These are phyloP conservation scores for Castanea sativa DNA, from an alignment of 306 rosid species.

Conservation along the genomic window DNA sequence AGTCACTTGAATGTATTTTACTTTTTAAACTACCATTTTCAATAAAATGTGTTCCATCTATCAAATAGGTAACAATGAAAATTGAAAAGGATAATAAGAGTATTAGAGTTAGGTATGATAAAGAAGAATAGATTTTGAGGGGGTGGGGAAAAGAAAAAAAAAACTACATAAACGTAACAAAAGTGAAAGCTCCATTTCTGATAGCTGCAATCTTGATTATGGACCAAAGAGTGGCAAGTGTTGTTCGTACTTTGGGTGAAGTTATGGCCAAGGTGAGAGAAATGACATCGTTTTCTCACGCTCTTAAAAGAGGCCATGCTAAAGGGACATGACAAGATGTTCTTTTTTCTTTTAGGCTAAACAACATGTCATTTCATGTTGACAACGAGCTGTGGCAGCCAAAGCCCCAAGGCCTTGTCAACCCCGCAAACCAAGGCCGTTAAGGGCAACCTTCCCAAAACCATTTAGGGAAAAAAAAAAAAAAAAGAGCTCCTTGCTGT, in stretches of 20 bases:
- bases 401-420: too few species aligned
- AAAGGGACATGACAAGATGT: too few species aligned
- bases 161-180: background rate
- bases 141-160: background rate
- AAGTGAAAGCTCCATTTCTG: background rate
- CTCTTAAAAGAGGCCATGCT: background rate
- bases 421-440: too few species aligned
- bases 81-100: too few species aligned
- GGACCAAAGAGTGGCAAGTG: too few species aligned
- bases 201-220: background rate
- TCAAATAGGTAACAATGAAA: background rate
- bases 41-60: background rate
- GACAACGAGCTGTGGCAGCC: background rate
- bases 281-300: background rate
- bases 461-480: too few species aligned
- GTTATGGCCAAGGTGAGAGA: background rate
- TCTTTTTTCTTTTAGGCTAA: too few species aligned
- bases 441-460: too few species aligned
- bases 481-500: too few species aligned
- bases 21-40: background rate
- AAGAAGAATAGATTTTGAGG: too few species aligned
- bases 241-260: too few species aligned
- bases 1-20: background rate
- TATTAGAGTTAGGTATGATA: too few species aligned
- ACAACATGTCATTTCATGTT: background rate